phyloP scores from a whole-genome alignment of 331 rosid genomes.

The Rosa hybrid region DNA sequence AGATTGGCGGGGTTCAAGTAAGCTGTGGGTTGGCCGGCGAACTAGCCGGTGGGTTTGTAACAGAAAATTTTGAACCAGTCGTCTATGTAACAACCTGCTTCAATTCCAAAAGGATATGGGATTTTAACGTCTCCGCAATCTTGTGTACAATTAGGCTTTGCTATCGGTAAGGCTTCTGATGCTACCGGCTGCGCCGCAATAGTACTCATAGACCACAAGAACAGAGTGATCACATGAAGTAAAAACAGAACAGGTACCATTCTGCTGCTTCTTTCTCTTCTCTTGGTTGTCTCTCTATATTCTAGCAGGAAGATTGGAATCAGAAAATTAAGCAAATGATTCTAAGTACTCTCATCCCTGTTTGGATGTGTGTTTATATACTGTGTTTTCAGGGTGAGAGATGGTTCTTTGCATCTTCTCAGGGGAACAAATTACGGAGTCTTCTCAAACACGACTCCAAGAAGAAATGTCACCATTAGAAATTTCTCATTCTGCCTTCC shows the following conservation, averaged over 20 bases:
- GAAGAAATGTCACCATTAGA: too few species aligned
- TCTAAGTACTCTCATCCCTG: background rate
- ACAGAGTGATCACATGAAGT: background rate
- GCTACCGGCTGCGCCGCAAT: background rate
- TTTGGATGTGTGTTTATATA: background rate
- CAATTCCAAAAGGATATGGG: slow-evolving; percentile 20
- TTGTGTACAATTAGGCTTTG: background rate
- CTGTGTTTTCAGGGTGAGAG: background rate
- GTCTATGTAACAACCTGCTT: slow-evolving; percentile 6
- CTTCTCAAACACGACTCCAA: background rate
- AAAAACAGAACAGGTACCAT: background rate
- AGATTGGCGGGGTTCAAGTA: background rate
- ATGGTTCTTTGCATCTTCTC: background rate
- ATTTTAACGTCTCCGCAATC: background rate
- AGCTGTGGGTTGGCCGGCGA: background rate
- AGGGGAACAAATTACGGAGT: background rate
- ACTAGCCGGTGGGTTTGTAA: background rate
- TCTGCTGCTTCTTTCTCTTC: background rate
- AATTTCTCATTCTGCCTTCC: background rate
- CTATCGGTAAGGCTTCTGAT: background rate
- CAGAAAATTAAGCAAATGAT: background rate
- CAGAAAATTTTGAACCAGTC: slow-evolving; percentile 6
- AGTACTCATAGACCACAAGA: background rate
- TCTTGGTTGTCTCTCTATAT: background rate
- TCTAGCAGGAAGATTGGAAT: background rate